Percentiles rank a stretch among this genome's conserved stretches.
phyloP scores from a whole-genome alignment of 306 rosid species.

The Prunus mira region DNA sequence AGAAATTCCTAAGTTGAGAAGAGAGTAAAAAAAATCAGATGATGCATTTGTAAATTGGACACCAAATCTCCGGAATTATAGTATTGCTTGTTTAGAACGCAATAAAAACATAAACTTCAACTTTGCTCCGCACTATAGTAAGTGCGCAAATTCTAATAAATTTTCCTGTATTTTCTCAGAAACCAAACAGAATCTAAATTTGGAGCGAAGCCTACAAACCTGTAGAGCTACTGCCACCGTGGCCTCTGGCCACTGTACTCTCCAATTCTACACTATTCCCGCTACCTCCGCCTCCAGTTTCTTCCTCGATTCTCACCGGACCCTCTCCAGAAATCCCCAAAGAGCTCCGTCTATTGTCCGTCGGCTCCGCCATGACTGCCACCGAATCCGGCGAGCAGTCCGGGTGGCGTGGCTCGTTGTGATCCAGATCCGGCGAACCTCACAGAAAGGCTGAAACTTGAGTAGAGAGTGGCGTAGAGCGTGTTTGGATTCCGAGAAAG shows the following conservation, averaged over 20 bases:
- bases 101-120: neutral
- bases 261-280: constrained; percentile 31
- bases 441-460: neutral
- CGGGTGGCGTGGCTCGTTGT: constrained; percentile 6
- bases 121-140: neutral
- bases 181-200: constrained; percentile 17
- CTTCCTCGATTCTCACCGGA: constrained; percentile 27
- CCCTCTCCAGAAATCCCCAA: constrained; percentile 29
- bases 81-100: neutral
- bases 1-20: constrained; percentile 43
- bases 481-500: neutral
- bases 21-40: neutral
- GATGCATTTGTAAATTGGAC: neutral
- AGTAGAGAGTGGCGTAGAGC: neutral
- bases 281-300: constrained; percentile 25
- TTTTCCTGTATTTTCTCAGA: constrained; percentile 1
- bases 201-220: constrained; percentile 30
- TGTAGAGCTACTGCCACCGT: constrained; percentile 37
- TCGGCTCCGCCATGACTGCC: constrained; percentile 54
- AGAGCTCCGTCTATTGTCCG: constrained; percentile 38
- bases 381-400: constrained; percentile 17
- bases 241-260: constrained; percentile 14
- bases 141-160: neutral
- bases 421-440: constrained; percentile 45
- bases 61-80: neutral